Percentiles rank a stretch among this genome's conserved stretches.
phyloP scores from a whole-genome alignment of 2,329 filamentous ascomycete species.

The Neofusicoccum sp. region DNA sequence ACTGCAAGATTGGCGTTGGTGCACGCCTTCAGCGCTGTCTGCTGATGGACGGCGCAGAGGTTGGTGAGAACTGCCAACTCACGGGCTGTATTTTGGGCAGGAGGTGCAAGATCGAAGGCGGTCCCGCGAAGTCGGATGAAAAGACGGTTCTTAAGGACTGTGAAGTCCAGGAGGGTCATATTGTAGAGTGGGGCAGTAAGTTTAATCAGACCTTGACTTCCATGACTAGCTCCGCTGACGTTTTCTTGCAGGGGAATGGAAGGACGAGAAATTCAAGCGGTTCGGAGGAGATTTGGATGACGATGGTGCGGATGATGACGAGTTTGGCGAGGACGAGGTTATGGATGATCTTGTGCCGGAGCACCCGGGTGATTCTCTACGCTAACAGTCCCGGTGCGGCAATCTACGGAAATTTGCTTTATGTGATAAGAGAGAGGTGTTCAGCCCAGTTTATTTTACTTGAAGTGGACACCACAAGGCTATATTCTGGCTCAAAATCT shows the following conservation, averaged over 20 bases:
- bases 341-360: not conserved
- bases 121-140: conserved; percentile 50
- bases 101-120: conserved; percentile 78
- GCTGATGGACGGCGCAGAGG: conserved; percentile 85
- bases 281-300: conserved; percentile 42
- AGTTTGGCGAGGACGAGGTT: conserved; percentile 10
- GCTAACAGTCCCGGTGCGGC: no score
- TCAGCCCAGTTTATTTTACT: no score
- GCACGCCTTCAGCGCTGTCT: conserved; percentile 83
- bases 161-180: conserved; percentile 82
- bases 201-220: conserved; percentile 10
- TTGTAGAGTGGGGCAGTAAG: conserved; percentile 72
- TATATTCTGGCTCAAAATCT: no score
- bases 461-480: no score
- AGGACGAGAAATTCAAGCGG: conserved; percentile 62
- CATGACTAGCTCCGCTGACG: not conserved
- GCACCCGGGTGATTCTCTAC: conserved; percentile 1
- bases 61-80: conserved; percentile 80
- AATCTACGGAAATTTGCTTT: no score
- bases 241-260: conserved; percentile 48
- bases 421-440: no score
- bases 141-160: conserved; percentile 72
- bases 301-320: conserved; percentile 32
- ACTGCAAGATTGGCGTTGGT: conserved; percentile 82
- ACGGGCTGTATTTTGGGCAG: conserved; percentile 85